phyloP scores from a whole-genome alignment of 805 yeast species.

The Saccharomycopsis sp. region DNA sequence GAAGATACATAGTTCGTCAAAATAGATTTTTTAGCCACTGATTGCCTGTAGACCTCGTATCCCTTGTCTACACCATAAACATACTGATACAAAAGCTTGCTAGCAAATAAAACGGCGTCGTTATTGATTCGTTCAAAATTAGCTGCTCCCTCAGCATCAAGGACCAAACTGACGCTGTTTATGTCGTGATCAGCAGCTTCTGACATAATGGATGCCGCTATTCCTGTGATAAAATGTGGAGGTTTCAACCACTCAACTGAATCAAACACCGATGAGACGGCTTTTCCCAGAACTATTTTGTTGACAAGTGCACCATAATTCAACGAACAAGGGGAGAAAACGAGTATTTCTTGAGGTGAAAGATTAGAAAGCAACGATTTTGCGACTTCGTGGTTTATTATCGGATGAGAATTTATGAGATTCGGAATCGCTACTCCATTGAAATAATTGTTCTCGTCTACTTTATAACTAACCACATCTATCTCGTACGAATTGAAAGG shows the following conservation, averaged over 20 bases:
- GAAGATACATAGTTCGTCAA: neutral
- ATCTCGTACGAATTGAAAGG: constrained; percentile 24
- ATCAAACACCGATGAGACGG: constrained; percentile 22
- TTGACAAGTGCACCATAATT: constrained; percentile 25
- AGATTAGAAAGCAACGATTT: constrained; percentile 22
- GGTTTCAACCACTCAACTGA: constrained; percentile 36
- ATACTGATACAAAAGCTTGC: constrained; percentile 1
- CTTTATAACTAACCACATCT: constrained; percentile 20
- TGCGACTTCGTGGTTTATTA: constrained; percentile 7
- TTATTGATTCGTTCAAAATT: constrained; percentile 50
- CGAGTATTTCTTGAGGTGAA: constrained; percentile 15
- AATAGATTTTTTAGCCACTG: neutral
- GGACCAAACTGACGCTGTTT: constrained; percentile 25
- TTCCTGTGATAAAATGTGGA: constrained; percentile 58
- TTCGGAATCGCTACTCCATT: constrained; percentile 22
- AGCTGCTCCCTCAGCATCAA: constrained; percentile 57
- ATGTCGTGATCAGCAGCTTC: constrained; percentile 11
- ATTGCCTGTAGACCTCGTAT: neutral
- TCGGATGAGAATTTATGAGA: constrained; percentile 23
- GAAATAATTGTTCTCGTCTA: constrained; percentile 21
- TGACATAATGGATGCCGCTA: constrained; percentile 40
- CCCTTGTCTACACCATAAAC: neutral
- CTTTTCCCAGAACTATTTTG: constrained; percentile 6
- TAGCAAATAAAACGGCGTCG: constrained; percentile 25
- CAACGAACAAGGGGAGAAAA: constrained; percentile 32